phyloP scores from a whole-genome alignment of 768 basidiomycete species.

The Porphyrellus cyaneotinctus region DNA sequence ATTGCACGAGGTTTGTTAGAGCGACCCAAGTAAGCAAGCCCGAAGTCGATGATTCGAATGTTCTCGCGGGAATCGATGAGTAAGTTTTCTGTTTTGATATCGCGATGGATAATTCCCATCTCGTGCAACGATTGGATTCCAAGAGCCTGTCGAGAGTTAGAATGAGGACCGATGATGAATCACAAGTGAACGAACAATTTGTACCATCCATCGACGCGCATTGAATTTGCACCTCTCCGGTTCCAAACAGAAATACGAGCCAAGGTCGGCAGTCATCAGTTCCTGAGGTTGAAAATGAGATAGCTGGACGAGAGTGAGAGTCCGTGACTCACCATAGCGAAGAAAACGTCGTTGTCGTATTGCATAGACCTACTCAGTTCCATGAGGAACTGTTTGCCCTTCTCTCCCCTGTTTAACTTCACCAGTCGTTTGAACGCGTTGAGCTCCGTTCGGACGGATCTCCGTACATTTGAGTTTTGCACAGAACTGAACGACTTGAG shows the following conservation, averaged over 20 bases:
- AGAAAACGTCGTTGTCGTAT: slow-evolving; percentile 27
- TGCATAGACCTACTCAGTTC: slow-evolving; percentile 36
- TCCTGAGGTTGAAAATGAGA: slow-evolving; percentile 28
- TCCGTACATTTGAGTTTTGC: background rate
- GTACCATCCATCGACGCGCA: slow-evolving; percentile 38
- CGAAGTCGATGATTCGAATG: slow-evolving; percentile 42
- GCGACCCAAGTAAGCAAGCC: slow-evolving; percentile 29
- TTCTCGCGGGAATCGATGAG: slow-evolving; percentile 46
- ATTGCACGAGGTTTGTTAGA: background rate
- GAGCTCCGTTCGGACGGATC: slow-evolving; percentile 32
- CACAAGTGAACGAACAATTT: slow-evolving; percentile 29
- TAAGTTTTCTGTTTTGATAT: slow-evolving; percentile 69
- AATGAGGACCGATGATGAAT: background rate
- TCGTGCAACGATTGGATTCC: slow-evolving; percentile 46
- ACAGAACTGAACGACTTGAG: slow-evolving; percentile 33
- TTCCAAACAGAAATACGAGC: slow-evolving; percentile 25
- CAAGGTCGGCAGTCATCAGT: slow-evolving; percentile 38
- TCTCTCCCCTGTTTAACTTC: slow-evolving; percentile 11
- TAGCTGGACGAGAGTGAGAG: background rate
- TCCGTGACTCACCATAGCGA: slow-evolving; percentile 37
- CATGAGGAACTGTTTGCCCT: slow-evolving; percentile 37
- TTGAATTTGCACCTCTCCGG: slow-evolving; percentile 24
- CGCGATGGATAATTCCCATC: slow-evolving; percentile 63
- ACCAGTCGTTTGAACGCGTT: slow-evolving; percentile 34
- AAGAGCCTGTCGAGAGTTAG: slow-evolving; percentile 30